Base-by-base conservation (phyloP, 495 filamentous ascomycete species). In the Hypoxylon lenormandii region DNA sequence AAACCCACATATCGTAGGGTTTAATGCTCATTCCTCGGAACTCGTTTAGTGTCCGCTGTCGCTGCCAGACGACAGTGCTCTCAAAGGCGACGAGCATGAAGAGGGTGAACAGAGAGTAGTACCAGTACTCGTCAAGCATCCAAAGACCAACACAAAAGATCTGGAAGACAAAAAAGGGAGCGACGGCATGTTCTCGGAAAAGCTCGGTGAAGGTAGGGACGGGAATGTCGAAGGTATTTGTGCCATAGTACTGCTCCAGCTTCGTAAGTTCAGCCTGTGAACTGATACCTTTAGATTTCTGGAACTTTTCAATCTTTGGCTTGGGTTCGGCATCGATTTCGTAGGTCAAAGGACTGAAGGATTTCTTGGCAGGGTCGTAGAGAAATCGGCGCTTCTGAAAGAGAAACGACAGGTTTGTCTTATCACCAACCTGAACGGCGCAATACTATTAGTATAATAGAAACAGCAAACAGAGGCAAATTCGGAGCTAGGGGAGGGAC, bases 91-190 rank as follows among this genome's bases (percentile, higher is more conserved):
- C 90, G 33, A 99, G 88, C 95, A 98, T 98, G 82, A 97, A 94
- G 18, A 98, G 88, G 1, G 95, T 98, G 75, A 99, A 99, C 11
- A 99, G 85, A 63, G 95, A 99, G 78, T 98, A 99, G 81, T 99
- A 99, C 95, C 95, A 99, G 80, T 97, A 98, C 80, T 99, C 95
- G 78, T 99, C 95, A 78, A 99, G 78, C 90, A 97, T 92, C 95
- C 95, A 99, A 63, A 99, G 81, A 23, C 96, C 95, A 59, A 99
- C 95, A 69, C 96, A 98, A 83, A 99, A 99, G 40, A 99, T 83
- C 81, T 99, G 95, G 80, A 99, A 99, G 52, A 99, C 93, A 78
- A 99, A 99, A 85, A 99, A 99, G 11, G 95, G 95, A 28, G 95
- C 95, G 30, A 99, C 95, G 19, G 95, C 94, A 80, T 99, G 95